Percentiles rank a stretch among this genome's conserved stretches.
These are phyloP conservation scores for Penicillium frequentans DNA, from an alignment of 2,329 filamentous ascomycete species.

Conservation along the genomic window DNA sequence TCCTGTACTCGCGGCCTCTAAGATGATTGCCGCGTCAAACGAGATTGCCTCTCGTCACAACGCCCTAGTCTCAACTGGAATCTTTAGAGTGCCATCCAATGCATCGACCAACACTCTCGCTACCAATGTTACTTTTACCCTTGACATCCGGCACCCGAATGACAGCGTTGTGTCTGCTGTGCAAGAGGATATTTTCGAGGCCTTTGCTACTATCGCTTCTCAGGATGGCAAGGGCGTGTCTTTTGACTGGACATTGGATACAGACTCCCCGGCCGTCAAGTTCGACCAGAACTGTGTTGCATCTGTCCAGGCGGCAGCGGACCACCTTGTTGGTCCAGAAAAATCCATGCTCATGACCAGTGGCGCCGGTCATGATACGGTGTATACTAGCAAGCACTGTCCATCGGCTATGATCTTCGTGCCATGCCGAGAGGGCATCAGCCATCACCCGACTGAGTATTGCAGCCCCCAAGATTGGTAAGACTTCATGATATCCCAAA, in stretches of 20 bases:
- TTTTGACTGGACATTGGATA: constrained; percentile 60
- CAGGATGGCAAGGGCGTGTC: constrained; percentile 52
- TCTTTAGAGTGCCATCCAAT: constrained; percentile 58
- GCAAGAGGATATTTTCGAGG: constrained; percentile 53
- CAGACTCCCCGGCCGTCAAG: constrained; percentile 54
- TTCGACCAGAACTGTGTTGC: constrained; percentile 65
- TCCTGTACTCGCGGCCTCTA: constrained; percentile 62
- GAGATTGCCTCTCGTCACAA: constrained; percentile 56
- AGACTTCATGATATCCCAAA: not conserved
- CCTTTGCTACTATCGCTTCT: constrained; percentile 57
- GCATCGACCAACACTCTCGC: constrained; percentile 69
- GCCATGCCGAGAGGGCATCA: constrained; percentile 58
- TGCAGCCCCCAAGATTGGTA: constrained; percentile 49
- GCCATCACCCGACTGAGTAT: constrained; percentile 60
- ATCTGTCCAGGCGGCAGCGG: constrained; percentile 59
- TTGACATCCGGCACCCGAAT: constrained; percentile 63
- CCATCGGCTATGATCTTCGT: constrained; percentile 66
- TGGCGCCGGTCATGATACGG: constrained; percentile 62
- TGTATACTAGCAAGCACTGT: constrained; percentile 55
- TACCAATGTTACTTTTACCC: constrained; percentile 61
- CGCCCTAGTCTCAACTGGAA: constrained; percentile 65
- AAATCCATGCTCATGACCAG: constrained; percentile 52
- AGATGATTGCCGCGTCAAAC: constrained; percentile 65
- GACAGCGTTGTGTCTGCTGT: constrained; percentile 57
- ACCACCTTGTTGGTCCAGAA: constrained; percentile 53